Evolutionary conservation across 2,329 filamentous ascomycete species (phyloP), one percentile per base, ranked within the genome.

Genomic region (Fusarium odoratissimum): DNA sequence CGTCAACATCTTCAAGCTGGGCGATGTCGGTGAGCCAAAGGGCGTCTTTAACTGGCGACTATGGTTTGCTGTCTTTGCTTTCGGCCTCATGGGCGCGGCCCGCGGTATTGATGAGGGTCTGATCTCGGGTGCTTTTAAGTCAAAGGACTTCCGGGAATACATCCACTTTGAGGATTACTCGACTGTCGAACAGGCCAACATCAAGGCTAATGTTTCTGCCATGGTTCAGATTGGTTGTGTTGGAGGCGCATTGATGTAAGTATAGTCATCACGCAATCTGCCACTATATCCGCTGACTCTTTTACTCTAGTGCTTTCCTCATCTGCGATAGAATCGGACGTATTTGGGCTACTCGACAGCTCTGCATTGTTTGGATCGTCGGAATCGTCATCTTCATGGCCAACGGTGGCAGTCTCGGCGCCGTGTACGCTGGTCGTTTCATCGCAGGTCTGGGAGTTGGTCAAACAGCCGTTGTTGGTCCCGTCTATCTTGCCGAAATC

Each of bases 401-500:
- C 42, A 66, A 66, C 2, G 64, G 64, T 3, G 64, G 64, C 1
- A 67, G 35, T 31, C 45, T 67, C n/a, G 64, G 63, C 10, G 52
- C 66, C 14, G 57, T 73, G 6, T 73, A 73, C 33, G 54, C 64
- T 1, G 71, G 70, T 8, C 57, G 71, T n/a, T 67, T 73, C 30
- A 56, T 73, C 16, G 70, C 70, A 6, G 71, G 71, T 23, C 57
- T 73, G 13, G 70, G 71, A 28, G 61, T 73, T 6, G 71, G 71
- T 4, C 65, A 72, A 25, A 71, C 65, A 17, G 71, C 70, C 17
- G 71, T 73, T 13, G 70, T 73, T 0, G 71, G 70, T 2, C 71
- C 71, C 13, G 71, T 73, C 33, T 58, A 69, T 11, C 58, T 73
- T 13, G 71, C 70, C 13, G 70, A 73, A 40, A 73, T 73, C n/a